These are phyloP conservation scores for Arbutus unedo DNA, from an alignment of 148 eudicot species.

Conservation along the genomic window DNA sequence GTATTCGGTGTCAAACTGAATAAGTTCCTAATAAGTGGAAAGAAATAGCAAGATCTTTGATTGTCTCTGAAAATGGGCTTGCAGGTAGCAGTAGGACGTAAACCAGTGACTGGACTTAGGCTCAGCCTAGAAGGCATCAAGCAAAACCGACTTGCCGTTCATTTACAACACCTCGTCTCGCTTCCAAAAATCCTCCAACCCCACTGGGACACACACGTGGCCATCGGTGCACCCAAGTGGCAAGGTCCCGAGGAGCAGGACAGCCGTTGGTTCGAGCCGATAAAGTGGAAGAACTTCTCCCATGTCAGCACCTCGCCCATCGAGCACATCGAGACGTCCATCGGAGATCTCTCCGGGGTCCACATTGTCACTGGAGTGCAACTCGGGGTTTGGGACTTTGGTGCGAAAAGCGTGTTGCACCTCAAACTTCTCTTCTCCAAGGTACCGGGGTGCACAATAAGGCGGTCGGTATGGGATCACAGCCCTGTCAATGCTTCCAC, in stretches of 20 bases:
- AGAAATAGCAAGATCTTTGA: too few relatives aligned
- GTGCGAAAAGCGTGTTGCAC: slow-evolving; percentile 79
- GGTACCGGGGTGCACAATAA: slow-evolving; percentile 91
- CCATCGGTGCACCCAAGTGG: slow-evolving; percentile 96
- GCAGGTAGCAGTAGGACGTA: slow-evolving; percentile 96
- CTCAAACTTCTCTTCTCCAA: slow-evolving; percentile 94
- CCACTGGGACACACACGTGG: slow-evolving; percentile 94
- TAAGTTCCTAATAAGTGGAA: too few relatives aligned
- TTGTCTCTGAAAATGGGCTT: neutral
- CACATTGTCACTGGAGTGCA: slow-evolving; percentile 98
- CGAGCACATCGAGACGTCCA: slow-evolving; percentile 75
- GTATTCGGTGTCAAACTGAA: too few relatives aligned
- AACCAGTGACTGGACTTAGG: slow-evolving; percentile 88
- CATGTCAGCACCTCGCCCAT: slow-evolving; percentile 96
- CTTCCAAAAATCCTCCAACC: slow-evolving; percentile 96
- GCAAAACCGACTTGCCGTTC: slow-evolving; percentile 81
- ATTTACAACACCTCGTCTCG: slow-evolving; percentile 85
- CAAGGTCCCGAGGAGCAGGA: slow-evolving; percentile 99
- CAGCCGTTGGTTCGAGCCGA: slow-evolving; percentile 98
- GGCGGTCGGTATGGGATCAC: slow-evolving; percentile 98
- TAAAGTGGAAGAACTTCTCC: slow-evolving; percentile 97
- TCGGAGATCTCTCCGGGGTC: slow-evolving; percentile 92
- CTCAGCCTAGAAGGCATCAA: slow-evolving; percentile 81
- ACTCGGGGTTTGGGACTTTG: slow-evolving; percentile 96
- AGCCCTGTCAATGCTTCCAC: slow-evolving; percentile 53